phyloP scores from a whole-genome alignment of 2,329 filamentous ascomycete genomes.

The Colletotrichum somersetense region DNA sequence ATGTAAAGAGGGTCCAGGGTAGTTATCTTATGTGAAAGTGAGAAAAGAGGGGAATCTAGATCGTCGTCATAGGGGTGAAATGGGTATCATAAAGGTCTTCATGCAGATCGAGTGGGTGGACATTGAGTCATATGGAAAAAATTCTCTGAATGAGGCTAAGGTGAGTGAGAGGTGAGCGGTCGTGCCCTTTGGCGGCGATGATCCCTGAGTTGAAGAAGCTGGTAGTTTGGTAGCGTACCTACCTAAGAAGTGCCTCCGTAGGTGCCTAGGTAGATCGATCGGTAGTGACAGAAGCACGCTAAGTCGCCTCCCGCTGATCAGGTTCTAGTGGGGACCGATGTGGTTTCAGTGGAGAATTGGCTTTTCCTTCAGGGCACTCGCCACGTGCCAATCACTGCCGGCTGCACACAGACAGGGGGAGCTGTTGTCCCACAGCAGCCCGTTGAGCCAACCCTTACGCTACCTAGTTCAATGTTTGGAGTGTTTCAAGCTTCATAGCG shows the following conservation, averaged over 20 bases:
- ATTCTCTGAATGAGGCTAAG: constrained; percentile 34
- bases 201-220: constrained; percentile 16
- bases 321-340: constrained; percentile 24
- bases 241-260: background rate
- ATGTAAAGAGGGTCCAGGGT: constrained; percentile 30
- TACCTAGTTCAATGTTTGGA: background rate
- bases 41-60: constrained; percentile 14
- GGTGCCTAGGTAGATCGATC: background rate
- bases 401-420: background rate
- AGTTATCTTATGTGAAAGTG: constrained; percentile 11
- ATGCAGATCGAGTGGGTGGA: constrained; percentile 25
- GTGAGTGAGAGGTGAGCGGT: background rate
- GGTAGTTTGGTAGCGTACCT: background rate
- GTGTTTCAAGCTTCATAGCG: background rate
- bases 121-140: constrained; percentile 40
- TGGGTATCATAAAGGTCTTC: constrained; percentile 36
- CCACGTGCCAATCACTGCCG: constrained; percentile 15
- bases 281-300: constrained; percentile 14
- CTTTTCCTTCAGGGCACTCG: background rate
- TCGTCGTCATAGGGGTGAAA: constrained; percentile 20
- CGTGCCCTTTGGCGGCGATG: constrained; percentile 28
- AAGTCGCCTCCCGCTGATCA: constrained; percentile 19
- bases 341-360: constrained; percentile 14
- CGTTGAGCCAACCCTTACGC: background rate
- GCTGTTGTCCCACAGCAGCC: background rate